Percentiles rank a stretch among this genome's conserved stretches.
Conservation (phyloP, 805 yeast species). For the Hermanozyma aechmeae region DNA sequence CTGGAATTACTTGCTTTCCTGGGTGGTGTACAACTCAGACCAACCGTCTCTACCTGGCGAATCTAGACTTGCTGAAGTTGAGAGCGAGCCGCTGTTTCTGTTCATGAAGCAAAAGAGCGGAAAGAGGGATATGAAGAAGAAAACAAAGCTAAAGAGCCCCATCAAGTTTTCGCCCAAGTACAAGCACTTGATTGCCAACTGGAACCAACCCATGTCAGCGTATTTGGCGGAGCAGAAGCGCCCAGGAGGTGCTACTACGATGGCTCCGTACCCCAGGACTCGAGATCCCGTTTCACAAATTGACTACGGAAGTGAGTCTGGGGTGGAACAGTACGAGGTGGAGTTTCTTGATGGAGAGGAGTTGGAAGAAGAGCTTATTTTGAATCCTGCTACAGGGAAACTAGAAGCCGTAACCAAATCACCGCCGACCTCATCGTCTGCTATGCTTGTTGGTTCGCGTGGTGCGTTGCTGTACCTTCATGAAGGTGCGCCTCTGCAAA, state of each 20-base stretch:
- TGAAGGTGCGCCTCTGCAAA: conserved; percentile 3
- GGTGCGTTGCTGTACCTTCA: background rate
- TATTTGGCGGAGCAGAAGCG: conserved; percentile 4
- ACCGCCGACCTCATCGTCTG: background rate
- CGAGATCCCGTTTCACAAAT: too few relatives aligned
- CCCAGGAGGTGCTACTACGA: too few relatives aligned
- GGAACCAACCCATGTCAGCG: conserved; percentile 18
- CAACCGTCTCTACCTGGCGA: too few relatives aligned
- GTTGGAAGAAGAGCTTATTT: conserved; percentile 17
- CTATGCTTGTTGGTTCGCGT: background rate
- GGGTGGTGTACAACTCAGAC: background rate
- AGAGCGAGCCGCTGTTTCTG: too few relatives aligned
- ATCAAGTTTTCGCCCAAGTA: conserved; percentile 5
- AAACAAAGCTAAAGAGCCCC: too few relatives aligned
- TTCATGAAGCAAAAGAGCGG: background rate
- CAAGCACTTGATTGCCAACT: conserved; percentile 16
- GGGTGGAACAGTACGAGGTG: conserved; percentile 20
- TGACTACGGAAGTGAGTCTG: too few relatives aligned
- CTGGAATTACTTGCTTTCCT: conserved; percentile 18
- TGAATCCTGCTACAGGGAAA: conserved; percentile 23
- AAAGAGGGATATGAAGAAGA: too few relatives aligned
- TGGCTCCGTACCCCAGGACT: too few relatives aligned
- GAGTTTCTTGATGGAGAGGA: conserved; percentile 18
- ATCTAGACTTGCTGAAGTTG: too few relatives aligned
- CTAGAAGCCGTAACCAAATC: conserved; percentile 11